Conservation (phyloP, 768 basidiomycete species). For the Xerocomellus amylosporus region DNA sequence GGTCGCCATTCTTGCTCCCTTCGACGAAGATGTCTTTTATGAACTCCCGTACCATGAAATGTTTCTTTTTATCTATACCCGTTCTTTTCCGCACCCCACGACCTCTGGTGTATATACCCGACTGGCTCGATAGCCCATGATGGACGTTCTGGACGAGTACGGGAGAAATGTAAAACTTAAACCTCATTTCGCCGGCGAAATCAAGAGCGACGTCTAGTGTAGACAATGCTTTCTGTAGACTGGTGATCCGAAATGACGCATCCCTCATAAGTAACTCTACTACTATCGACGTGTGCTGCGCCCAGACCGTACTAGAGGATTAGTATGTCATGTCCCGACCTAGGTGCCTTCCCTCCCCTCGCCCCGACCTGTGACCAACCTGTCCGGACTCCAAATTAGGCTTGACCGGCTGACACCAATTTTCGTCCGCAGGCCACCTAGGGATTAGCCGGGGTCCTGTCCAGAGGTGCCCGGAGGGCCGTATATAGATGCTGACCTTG, state of each 20-base stretch:
- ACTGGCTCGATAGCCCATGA: slow-evolving; percentile 5
- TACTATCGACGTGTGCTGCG: background rate
- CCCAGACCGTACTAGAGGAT: background rate
- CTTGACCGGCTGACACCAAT: too few relatives aligned
- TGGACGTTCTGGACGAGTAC: slow-evolving; percentile 1
- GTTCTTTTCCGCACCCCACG: slow-evolving; percentile 4
- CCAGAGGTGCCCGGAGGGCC: too few relatives aligned
- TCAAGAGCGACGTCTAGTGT: too few relatives aligned
- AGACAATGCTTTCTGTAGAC: too few relatives aligned
- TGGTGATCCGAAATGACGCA: too few relatives aligned
- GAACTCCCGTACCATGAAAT: slow-evolving; percentile 15
- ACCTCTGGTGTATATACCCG: slow-evolving; percentile 23
- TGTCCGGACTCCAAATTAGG: too few relatives aligned
- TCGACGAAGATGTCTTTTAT: background rate
- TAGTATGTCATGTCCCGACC: too few relatives aligned
- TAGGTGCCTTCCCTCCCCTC: too few relatives aligned
- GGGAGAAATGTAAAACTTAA: background rate
- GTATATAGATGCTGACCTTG: too few relatives aligned
- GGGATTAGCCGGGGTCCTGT: too few relatives aligned
- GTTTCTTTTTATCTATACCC: slow-evolving; percentile 30
- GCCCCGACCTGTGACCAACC: too few relatives aligned
- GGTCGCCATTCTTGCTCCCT: background rate
- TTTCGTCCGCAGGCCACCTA: too few relatives aligned
- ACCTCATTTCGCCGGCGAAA: background rate
- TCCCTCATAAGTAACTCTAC: background rate